Base-by-base conservation (phyloP, 176 grass and related monocot species). In the Musa schizocarpa region DNA sequence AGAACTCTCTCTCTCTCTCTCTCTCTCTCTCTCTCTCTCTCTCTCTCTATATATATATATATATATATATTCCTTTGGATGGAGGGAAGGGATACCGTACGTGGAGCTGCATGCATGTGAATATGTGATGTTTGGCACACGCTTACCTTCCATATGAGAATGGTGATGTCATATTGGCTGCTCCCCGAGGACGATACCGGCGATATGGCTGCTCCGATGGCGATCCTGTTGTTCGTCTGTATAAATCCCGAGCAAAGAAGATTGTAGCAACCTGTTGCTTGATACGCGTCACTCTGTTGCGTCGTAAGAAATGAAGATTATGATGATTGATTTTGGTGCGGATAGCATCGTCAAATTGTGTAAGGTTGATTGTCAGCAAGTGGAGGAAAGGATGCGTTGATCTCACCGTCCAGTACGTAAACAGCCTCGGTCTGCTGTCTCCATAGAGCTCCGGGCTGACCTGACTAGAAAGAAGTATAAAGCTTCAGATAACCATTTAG, bases 381-480 rank as follows among this genome's bases (percentile, higher is more conserved):
- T 34, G 34, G 34, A 34, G 34, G 34, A 34, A 34, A 34, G 34
- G 34, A 43, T 43, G 34, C 4, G 34, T 43, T 43, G 34, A 43
- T 6, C 79, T 87, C 74, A 96, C 92, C 20, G 93, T 97, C 93
- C 93, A 97, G 75, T 97, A 97, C 0, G 90, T 97, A 82, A 97
- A 97, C n/a, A 97, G 88, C 83, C 93, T 85, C 0, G 93, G 93
- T 55, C 86, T 83, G 86, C 77, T 90, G 83, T 97, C 93, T 57
- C 93, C 93, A 72, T 97, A 97, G 67, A 97, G 86, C 90, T 93
- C 90, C 80, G 90, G 90, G 93, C 93, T 97, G 83, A 97, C 93
- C 93, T 97, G 93, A 93, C 90, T 96, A 96, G 89, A 92, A 87
- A 72, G 74, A 96, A 92, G 81, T 81, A 80, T 64, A 78, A 75